Evolutionary conservation across 2,329 filamentous ascomycete species (phyloP).

Genomic region (Geosmithia putterillii): DNA sequence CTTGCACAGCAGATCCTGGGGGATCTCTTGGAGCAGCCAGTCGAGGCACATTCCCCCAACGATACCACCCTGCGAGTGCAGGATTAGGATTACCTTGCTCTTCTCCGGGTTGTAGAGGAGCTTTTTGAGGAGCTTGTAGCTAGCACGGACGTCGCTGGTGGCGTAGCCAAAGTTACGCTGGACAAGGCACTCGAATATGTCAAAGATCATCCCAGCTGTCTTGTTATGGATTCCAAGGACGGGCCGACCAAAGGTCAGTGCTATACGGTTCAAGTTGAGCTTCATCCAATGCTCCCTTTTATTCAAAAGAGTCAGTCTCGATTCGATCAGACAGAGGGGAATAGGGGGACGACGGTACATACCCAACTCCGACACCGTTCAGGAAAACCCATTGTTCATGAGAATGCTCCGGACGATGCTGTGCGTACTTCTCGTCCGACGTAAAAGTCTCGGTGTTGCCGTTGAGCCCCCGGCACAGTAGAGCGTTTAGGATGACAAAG

Average conservation of each 20-base stretch:
- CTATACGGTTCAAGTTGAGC: constrained; percentile 57
- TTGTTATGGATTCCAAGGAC: constrained; percentile 65
- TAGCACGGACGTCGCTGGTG: constrained; percentile 52
- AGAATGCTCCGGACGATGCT: constrained; percentile 32
- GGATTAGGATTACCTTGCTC: constrained; percentile 59
- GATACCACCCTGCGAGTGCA: constrained; percentile 70
- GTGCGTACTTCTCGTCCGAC: constrained; percentile 40
- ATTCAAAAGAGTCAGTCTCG: not conserved
- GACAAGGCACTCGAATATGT: constrained; percentile 64
- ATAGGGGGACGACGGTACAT: constrained; percentile 16
- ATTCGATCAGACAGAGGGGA: not conserved
- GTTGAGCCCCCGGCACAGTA: constrained; percentile 38
- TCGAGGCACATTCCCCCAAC: constrained; percentile 62
- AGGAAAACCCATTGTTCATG: constrained; percentile 71
- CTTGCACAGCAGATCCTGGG: constrained; percentile 51
- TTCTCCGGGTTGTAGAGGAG: constrained; percentile 48
- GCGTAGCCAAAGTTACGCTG: constrained; percentile 65
- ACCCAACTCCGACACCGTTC: constrained; percentile 58
- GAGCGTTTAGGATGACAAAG: constrained; percentile 37
- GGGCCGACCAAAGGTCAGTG: constrained; percentile 59
- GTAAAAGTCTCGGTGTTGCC: constrained; percentile 33
- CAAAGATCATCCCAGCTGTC: constrained; percentile 63
- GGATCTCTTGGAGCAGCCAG: constrained; percentile 62
- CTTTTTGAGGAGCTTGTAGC: constrained; percentile 49
- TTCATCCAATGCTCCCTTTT: constrained; percentile 52